phyloP scores from a whole-genome alignment of 2,329 filamentous ascomycete genomes.

The Sordariomycetes sp. region DNA sequence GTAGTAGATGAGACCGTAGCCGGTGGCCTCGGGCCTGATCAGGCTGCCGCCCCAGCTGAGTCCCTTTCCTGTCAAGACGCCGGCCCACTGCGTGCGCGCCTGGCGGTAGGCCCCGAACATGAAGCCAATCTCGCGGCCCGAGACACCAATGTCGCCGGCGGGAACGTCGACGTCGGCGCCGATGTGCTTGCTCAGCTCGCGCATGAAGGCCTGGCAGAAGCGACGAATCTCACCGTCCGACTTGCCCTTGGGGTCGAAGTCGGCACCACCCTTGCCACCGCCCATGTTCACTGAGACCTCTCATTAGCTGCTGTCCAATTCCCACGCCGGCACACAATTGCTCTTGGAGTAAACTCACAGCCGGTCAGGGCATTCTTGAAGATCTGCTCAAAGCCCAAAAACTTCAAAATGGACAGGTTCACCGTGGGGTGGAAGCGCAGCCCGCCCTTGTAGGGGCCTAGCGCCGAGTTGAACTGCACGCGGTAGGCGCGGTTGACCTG shows the following conservation, averaged over 20 bases:
- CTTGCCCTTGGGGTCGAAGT: conserved; percentile 99
- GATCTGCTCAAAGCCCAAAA: conserved; percentile 97
- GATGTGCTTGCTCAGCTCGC: conserved; percentile 90
- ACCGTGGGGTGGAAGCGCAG: conserved; percentile 89
- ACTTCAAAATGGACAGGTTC: conserved; percentile 79
- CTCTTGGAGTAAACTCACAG: conserved; percentile 45
- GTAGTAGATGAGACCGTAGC: conserved; percentile 94
- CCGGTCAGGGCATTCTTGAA: conserved; percentile 99
- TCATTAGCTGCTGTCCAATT: too few relatives aligned
- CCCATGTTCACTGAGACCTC: conserved; percentile 56
- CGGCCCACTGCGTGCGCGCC: conserved; percentile 85
- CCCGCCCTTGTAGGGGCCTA: conserved; percentile 97
- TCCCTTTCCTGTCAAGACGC: conserved; percentile 93
- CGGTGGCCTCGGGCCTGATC: conserved; percentile 94
- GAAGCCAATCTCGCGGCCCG: conserved; percentile 85
- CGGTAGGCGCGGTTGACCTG: conserved; percentile 94
- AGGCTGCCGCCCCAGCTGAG: conserved; percentile 84
- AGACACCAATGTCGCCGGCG: conserved; percentile 93
- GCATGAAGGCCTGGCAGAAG: conserved; percentile 96
- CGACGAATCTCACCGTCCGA: conserved; percentile 93
- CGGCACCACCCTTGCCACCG: conserved; percentile 93
- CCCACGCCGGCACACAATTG: too few relatives aligned
- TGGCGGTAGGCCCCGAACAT: conserved; percentile 92
- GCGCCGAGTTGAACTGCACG: conserved; percentile 96
- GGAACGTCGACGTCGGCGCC: conserved; percentile 93